These are phyloP conservation scores for Hyaloscypha variabilis DNA, from an alignment of 495 filamentous ascomycete species.

Conservation along the genomic window DNA sequence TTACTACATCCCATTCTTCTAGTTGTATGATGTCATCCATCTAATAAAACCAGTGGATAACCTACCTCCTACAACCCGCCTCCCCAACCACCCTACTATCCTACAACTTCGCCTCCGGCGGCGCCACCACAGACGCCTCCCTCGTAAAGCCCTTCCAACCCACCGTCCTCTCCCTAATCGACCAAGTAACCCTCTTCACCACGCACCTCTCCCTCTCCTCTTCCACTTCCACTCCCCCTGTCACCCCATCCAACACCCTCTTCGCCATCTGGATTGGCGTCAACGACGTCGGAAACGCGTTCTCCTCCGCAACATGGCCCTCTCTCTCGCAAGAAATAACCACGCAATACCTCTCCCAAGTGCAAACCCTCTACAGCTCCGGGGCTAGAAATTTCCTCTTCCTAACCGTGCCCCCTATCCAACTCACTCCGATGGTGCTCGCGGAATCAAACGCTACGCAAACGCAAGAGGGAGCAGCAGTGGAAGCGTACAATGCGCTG, in stretches of 20 bases:
- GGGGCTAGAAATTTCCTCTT: conserved; percentile 50
- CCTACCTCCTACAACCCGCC: conserved; percentile 55
- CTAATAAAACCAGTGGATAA: conserved; percentile 58
- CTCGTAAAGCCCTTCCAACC: conserved; percentile 53
- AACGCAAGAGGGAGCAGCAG: neutral
- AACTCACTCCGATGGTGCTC: conserved; percentile 39
- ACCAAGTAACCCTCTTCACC: conserved; percentile 54
- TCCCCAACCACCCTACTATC: conserved; percentile 54
- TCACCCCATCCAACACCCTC: conserved; percentile 60
- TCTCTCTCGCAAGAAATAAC: conserved; percentile 32
- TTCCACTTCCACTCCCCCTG: conserved; percentile 45
- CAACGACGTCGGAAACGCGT: conserved; percentile 74
- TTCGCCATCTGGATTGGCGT: conserved; percentile 78
- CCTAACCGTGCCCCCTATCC: conserved; percentile 51
- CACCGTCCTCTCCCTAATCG: conserved; percentile 56
- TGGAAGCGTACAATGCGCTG: conserved; percentile 14
- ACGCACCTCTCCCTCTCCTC: conserved; percentile 27
- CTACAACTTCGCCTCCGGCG: conserved; percentile 70
- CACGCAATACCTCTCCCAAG: conserved; percentile 40
- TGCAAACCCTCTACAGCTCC: conserved; percentile 38
- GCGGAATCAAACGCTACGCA: neutral
- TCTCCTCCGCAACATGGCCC: conserved; percentile 37
- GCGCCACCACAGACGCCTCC: conserved; percentile 64
- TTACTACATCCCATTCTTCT: neutral
- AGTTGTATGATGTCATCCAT: neutral